phyloP scores from a whole-genome alignment of 176 grass and related monocot genomes.

The Neostapfia colusana region DNA sequence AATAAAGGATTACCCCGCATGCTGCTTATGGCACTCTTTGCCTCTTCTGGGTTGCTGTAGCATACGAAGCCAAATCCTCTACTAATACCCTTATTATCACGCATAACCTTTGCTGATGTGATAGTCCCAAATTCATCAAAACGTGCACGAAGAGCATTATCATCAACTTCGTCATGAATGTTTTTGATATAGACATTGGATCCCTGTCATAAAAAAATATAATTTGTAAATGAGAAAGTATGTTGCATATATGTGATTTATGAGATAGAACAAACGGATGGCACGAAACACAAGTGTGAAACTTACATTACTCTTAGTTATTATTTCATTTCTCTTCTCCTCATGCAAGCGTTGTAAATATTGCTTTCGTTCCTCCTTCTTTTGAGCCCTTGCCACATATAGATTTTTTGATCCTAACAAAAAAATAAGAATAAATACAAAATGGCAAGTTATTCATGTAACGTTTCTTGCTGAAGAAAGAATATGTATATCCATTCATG shows the following conservation, averaged over 20 bases:
- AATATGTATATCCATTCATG: not conserved
- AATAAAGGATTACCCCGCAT: slow-evolving; percentile 60
- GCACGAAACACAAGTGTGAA: not conserved
- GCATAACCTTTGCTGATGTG: slow-evolving; percentile 82
- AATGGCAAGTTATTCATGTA: no score
- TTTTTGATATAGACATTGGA: slow-evolving; percentile 94
- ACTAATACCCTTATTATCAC: slow-evolving; percentile 70
- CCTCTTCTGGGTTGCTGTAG: slow-evolving; percentile 71
- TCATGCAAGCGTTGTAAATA: slow-evolving; percentile 61
- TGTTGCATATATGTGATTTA: not conserved
- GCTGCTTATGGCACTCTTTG: slow-evolving; percentile 55
- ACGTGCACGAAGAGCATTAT: slow-evolving; percentile 48
- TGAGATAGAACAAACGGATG: not conserved
- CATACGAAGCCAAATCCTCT: slow-evolving; percentile 95
- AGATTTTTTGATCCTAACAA: slow-evolving; percentile 70
- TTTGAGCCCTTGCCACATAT: slow-evolving; percentile 80
- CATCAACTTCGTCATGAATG: slow-evolving; percentile 63
- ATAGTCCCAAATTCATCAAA: slow-evolving; percentile 82
- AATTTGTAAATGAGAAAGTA: not conserved
- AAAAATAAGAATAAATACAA: not conserved
- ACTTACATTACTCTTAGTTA: slow-evolving; percentile 72
- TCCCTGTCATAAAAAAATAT: slow-evolving; percentile 24
- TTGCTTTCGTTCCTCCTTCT: slow-evolving; percentile 75
- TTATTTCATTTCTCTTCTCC: slow-evolving; percentile 71
- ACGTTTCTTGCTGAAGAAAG: not conserved